These are phyloP conservation scores for Phytophthora cactorum DNA, from an alignment of 352 stramenopile species.

Conservation along the genomic window DNA sequence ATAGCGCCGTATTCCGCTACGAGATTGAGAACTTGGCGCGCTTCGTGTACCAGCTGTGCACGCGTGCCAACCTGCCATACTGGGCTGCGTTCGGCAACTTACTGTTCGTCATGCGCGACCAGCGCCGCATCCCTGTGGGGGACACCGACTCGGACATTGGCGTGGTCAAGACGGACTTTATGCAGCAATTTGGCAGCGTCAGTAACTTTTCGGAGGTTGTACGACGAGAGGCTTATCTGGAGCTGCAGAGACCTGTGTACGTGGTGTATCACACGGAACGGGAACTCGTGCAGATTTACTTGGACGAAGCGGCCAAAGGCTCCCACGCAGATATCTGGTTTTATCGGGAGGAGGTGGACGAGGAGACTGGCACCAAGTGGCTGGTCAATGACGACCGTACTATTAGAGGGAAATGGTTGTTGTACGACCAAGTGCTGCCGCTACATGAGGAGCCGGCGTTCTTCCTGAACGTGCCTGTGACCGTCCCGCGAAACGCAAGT, in stretches of 20 bases:
- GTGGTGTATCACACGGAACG: constrained; percentile 61
- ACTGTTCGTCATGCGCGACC: constrained; percentile 74
- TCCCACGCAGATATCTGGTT: constrained; percentile 85
- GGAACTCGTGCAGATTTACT: constrained; percentile 74
- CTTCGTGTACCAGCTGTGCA: constrained; percentile 65
- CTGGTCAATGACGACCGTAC: constrained; percentile 80
- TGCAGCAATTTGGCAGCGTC: constrained; percentile 55
- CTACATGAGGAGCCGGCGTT: constrained; percentile 42
- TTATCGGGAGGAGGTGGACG: constrained; percentile 61
- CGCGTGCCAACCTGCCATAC: constrained; percentile 58
- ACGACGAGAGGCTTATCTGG: constrained; percentile 46
- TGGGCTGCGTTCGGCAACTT: constrained; percentile 81
- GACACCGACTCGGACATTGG: constrained; percentile 85
- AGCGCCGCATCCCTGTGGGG: constrained; percentile 66
- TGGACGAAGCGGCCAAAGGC: constrained; percentile 49
- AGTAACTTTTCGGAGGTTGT: constrained; percentile 61
- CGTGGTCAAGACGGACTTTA: constrained; percentile 64
- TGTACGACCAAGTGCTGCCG: constrained; percentile 73
- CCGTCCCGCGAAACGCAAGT: constrained; percentile 58
- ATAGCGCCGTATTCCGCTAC: constrained; percentile 69
- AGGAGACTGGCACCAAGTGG: constrained; percentile 39
- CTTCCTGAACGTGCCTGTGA: constrained; percentile 67
- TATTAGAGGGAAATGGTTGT: constrained; percentile 65
- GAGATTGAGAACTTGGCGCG: constrained; percentile 74
- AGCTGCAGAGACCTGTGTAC: constrained; percentile 54